Percentiles rank a stretch among this genome's conserved stretches.
Evolutionary conservation across 192 early-diverging fungal species (phyloP).

Genomic region (Dispira parvispora): DNA sequence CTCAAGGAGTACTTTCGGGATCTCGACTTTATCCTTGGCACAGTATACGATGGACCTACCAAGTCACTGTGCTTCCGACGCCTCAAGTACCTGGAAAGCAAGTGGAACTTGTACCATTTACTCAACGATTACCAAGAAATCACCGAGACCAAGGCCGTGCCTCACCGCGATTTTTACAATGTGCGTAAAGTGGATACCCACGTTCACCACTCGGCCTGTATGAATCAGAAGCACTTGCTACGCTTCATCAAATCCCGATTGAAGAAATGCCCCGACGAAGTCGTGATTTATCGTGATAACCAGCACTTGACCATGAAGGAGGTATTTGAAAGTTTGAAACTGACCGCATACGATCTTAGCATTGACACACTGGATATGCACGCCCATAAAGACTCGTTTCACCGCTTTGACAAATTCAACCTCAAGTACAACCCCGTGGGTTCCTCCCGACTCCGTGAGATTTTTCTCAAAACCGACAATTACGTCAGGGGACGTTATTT

Average conservation of each 20-base stretch:
- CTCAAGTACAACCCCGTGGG: constrained; percentile 92
- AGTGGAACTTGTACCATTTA: constrained; percentile 84
- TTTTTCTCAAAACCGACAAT: constrained; percentile 95
- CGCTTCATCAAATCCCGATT: constrained; percentile 92
- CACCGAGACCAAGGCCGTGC: constrained; percentile 77
- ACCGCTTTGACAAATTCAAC: constrained; percentile 95
- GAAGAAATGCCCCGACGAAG: constrained; percentile 50
- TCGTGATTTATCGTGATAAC: constrained; percentile 74
- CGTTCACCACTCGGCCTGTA: constrained; percentile 81
- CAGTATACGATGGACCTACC: constrained; percentile 74
- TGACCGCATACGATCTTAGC: constrained; percentile 85
- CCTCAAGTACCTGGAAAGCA: constrained; percentile 75
- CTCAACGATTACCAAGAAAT: constrained; percentile 91
- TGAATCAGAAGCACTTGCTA: constrained; percentile 93
- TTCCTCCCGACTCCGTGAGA: constrained; percentile 83
- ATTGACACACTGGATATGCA: constrained; percentile 97
- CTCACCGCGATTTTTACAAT: constrained; percentile 94
- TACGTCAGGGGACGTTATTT: constrained; percentile 69
- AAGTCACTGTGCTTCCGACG: constrained; percentile 86
- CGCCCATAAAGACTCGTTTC: constrained; percentile 90
- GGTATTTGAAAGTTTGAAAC: constrained; percentile 78
- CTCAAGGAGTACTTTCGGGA: constrained; percentile 78
- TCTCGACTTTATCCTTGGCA: constrained; percentile 56
- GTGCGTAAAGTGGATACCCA: constrained; percentile 96
- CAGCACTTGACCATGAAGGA: constrained; percentile 60